Conservation (phyloP, 2,329 filamentous ascomycete species). For the Fusarium irregulare region DNA sequence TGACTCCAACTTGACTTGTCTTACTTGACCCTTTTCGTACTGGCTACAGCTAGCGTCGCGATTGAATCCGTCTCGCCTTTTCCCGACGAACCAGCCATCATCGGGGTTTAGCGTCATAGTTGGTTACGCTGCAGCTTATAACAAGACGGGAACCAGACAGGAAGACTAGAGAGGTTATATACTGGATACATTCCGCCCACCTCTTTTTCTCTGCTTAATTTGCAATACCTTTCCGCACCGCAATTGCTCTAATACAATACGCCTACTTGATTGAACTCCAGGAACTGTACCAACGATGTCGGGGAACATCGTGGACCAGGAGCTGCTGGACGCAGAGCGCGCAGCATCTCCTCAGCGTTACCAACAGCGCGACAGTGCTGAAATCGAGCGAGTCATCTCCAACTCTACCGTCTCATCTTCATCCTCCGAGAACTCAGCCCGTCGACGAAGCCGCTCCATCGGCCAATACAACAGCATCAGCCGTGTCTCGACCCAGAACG, state of each 20-base stretch:
- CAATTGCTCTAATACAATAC: background rate
- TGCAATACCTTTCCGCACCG: background rate
- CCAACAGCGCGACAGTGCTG: slow-evolving; percentile 58
- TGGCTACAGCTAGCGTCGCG: slow-evolving; percentile 32
- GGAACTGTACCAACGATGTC: slow-evolving; percentile 46
- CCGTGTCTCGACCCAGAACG: slow-evolving; percentile 71
- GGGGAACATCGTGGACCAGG: slow-evolving; percentile 66
- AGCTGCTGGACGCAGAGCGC: slow-evolving; percentile 65
- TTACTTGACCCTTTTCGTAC: slow-evolving; percentile 22
- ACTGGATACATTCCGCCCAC: slow-evolving; percentile 10
- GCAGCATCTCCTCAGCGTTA: slow-evolving; percentile 61
- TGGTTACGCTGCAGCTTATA: slow-evolving; percentile 10
- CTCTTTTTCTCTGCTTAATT: background rate
- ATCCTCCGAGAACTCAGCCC: slow-evolving; percentile 53
- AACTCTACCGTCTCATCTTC: slow-evolving; percentile 62
- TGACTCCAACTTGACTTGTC: background rate
- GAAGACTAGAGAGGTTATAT: slow-evolving; percentile 3
- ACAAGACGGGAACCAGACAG: background rate
- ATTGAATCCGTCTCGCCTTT: slow-evolving; percentile 11
- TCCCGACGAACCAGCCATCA: slow-evolving; percentile 9
- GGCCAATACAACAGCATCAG: slow-evolving; percentile 62
- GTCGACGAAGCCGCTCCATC: slow-evolving; percentile 23
- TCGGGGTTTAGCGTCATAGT: slow-evolving; percentile 42
- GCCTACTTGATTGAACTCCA: background rate
- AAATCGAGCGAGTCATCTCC: slow-evolving; percentile 71